phyloP scores from a whole-genome alignment of 257 asterid genomes.

The Jacaranda copaia region DNA sequence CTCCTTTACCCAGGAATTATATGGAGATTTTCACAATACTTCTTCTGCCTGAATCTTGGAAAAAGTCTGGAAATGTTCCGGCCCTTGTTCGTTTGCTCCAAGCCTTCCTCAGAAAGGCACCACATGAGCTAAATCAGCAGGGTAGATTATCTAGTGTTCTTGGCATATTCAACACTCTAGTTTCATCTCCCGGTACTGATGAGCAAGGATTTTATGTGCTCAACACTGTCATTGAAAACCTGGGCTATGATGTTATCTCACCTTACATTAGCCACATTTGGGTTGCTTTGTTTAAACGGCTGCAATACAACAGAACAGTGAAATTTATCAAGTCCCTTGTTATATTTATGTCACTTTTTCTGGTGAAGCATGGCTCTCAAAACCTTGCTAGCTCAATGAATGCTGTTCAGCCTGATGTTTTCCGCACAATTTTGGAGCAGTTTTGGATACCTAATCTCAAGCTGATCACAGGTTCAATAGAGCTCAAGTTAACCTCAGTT shows the following conservation, averaged over 20 bases:
- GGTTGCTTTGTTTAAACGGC: constrained; percentile 57
- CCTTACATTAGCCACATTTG: constrained; percentile 57
- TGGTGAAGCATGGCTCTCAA: constrained; percentile 59
- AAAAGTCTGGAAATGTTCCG: constrained; percentile 64
- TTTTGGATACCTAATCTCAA: constrained; percentile 72
- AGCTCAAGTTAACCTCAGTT: constrained; percentile 67
- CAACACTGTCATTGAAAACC: constrained; percentile 67
- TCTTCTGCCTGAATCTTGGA: constrained; percentile 64
- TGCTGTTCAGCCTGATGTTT: constrained; percentile 62
- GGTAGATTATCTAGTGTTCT: constrained; percentile 56
- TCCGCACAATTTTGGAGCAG: constrained; percentile 59
- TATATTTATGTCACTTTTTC: constrained; percentile 64
- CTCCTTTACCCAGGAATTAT: constrained; percentile 57
- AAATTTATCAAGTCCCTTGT: constrained; percentile 61
- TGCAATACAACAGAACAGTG: constrained; percentile 49
- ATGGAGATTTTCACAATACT: constrained; percentile 61
- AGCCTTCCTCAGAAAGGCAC: constrained; percentile 69
- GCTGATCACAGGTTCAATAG: constrained; percentile 57
- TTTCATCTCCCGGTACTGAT: constrained; percentile 58
- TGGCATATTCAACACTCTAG: constrained; percentile 57
- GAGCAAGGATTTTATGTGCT: constrained; percentile 74
- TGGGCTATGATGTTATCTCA: constrained; percentile 57
- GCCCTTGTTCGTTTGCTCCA: constrained; percentile 68
- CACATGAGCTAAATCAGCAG: constrained; percentile 58
- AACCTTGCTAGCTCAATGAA: constrained; percentile 64